Conservation (phyloP, 208 protist genomes). For the Wallacemonas sp. region DNA sequence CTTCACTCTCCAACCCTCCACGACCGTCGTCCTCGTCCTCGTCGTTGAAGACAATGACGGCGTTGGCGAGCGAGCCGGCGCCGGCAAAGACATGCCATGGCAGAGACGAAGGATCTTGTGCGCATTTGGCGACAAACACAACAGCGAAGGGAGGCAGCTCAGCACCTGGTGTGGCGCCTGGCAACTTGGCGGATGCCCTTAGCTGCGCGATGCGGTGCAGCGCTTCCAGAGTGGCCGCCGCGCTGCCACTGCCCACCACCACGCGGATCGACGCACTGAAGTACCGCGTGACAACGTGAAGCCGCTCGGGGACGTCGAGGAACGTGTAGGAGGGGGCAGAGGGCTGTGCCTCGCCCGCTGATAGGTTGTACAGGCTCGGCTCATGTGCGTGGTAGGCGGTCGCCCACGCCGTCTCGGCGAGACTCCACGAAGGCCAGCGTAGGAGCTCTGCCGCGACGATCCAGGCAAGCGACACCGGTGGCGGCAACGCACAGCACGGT, state of each 20-base stretch:
- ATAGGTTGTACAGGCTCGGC: no score
- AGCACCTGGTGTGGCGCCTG: background rate
- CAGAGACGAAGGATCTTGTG: conserved; percentile 25
- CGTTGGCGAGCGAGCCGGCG: conserved; percentile 26
- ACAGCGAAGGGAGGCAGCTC: conserved; percentile 20
- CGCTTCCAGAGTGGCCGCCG: background rate
- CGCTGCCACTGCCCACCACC: conserved; percentile 4
- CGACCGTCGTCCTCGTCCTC: background rate
- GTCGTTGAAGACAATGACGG: conserved; percentile 27
- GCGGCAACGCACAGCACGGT: no score
- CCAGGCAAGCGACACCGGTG: background rate
- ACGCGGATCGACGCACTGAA: conserved; percentile 12
- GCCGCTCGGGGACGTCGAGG: background rate
- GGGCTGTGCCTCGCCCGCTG: no score
- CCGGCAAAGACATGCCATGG: conserved; percentile 44
- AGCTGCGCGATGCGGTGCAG: background rate
- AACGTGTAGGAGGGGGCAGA: background rate
- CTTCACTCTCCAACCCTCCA: background rate
- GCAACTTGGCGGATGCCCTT: no score
- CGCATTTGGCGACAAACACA: conserved; percentile 31
- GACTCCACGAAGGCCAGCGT: conserved; percentile 12
- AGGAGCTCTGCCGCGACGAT: conserved; percentile 17
- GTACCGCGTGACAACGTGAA: conserved; percentile 26
- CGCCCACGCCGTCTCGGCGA: conserved; percentile 4
- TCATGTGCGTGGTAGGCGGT: background rate